Evolutionary conservation across 75 land plant genomes (phyloP), one percentile per base, ranked within the genome.

Genomic region (Sequoia sempervirens): DNA sequence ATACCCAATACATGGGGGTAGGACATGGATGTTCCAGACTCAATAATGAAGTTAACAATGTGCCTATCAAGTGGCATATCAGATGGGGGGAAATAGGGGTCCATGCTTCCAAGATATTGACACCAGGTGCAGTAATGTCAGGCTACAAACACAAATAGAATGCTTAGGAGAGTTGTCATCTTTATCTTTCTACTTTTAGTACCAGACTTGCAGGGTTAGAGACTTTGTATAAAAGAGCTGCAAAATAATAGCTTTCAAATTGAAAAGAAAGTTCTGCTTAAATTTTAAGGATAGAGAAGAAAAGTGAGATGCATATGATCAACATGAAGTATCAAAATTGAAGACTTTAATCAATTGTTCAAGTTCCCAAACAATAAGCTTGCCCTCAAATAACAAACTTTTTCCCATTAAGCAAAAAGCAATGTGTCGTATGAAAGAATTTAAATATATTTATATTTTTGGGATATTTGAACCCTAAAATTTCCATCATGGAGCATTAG

Each of bases 21-120:
- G 43, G 84, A 9, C 84, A 83, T 83, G 46, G 84, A 83, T 28
- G 84, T 83, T 83, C 84, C 84, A 5, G 84, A 84, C 47, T 26
- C 54, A 5, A 84, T 80, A 82, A 45, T 80, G 34, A 84, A 84
- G 45, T 84, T 47, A 34, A 80, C 52, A 45, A 45, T 10, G 84
- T 40, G 50, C 36, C 56, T 53, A 30, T 83, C 83, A 15, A 12
- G 36, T 5, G 61, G 82, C 61, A 80, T 50, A 50, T 80, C 82
- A 43, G 82, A 80, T 28, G 82, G 82, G 34, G 82, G 61, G 82
- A 80, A 23, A 80, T 64, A 53, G 82, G 82, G 36, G 82, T 17
- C 82, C 82, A 80, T 5, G 82, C 82, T 8, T 64, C 82, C 47
- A 80, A 53, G 61, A 80, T 53, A 80, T 80, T 80, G 54, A 80